These are phyloP conservation scores for Pleurotus pulmonarius DNA, from an alignment of 768 basidiomycete genomes.

Conservation along the genomic window DNA sequence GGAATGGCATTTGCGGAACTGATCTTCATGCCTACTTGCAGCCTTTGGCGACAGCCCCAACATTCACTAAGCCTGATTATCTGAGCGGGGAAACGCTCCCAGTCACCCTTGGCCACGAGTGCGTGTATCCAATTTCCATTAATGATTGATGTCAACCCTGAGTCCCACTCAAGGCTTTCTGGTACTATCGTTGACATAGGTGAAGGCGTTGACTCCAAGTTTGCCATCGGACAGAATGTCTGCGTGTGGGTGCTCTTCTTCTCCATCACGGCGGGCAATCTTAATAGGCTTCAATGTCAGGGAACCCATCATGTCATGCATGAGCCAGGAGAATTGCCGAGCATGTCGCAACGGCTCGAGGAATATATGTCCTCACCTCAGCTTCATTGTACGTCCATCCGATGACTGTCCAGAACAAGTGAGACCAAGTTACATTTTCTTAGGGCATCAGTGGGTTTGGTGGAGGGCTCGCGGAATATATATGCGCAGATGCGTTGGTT, in stretches of 20 bases:
- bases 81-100: constrained; percentile 37
- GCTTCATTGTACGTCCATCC: constrained; percentile 29
- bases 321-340: constrained; percentile 25
- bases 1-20: constrained; percentile 37
- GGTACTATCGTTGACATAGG: constrained; percentile 32
- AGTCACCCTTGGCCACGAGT: constrained; percentile 45
- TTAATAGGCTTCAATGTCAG: constrained; percentile 16
- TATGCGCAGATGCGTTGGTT: constrained; percentile 28
- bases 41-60: constrained; percentile 24
- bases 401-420: background rate
- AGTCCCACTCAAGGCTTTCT: constrained; percentile 23
- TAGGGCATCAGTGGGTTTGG: constrained; percentile 35
- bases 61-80: constrained; percentile 26
- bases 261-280: background rate
- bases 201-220: constrained; percentile 27
- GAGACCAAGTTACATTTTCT: background rate
- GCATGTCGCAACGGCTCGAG: constrained; percentile 26
- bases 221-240: constrained; percentile 30
- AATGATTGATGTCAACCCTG: background rate
- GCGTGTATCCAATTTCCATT: constrained; percentile 4
- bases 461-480: constrained; percentile 43
- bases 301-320: constrained; percentile 39
- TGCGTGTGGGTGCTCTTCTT: constrained; percentile 15
- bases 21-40: constrained; percentile 42
- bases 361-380: constrained; percentile 30